Base-by-base conservation (phyloP, 306 rosid genomes). In the Fragaria vesca region DNA sequence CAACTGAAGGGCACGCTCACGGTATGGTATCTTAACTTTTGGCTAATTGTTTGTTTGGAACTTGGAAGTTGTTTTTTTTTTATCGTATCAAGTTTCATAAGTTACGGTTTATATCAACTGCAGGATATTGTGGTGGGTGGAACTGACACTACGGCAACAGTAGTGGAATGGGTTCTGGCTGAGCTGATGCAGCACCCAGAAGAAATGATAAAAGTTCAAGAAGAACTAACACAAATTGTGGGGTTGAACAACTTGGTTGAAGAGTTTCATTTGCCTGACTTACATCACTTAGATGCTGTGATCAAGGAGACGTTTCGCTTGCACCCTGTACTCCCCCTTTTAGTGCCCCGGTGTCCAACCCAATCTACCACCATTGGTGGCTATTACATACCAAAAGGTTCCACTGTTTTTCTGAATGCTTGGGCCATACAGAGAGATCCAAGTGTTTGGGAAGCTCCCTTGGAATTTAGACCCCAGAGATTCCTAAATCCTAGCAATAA, bases 61-160 rank as follows among this genome's bases (percentile, higher is more conserved):
- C 26, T 24, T 24, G 26, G 26, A 24, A 24, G 26, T 24, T 24
- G 0, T 28, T 1, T 28, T 28, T 28, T 1, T 28, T 28, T 28
- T 28, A 28, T 28, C 30, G 30, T 28, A 28, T 28, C 30, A 28
- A 28, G 30, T 28, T 28, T 28, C 30, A 28, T 28, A 28, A 28
- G 30, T 28, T 28, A 28, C 30, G 30, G 30, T 28, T 28, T 28
- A 28, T 28, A 28, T 28, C 30, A 28, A 28, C 30, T 28, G 20
- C 55, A 82, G 90, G 90, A 86, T 52, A 24, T 70, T 21, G 67
- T 85, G 67, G 54, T 84, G 48, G 88, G 77, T 48, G 86, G 80
- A 58, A 79, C 80, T 0, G 86, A 86, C 15, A 73, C 87, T 6
- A 54, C 85, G 11, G 12, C 83, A 9, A 78, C 79, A 1, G 55